Evolutionary conservation across 306 rosid genomes (phyloP), one percentile per base, ranked within the genome.

Genomic region (Cucumis melo): DNA sequence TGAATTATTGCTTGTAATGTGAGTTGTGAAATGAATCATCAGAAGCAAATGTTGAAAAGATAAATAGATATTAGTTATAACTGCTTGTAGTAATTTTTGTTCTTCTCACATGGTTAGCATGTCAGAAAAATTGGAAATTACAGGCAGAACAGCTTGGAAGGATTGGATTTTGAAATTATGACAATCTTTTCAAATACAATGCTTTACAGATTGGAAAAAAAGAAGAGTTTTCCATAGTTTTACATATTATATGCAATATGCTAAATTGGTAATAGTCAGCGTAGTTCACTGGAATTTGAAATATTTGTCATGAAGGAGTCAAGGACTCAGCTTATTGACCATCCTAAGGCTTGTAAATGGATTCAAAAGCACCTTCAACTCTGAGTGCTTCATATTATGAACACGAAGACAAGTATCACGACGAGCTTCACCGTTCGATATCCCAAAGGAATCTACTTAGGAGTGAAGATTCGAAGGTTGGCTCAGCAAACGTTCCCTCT

Each of bases 391-490:
- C 59, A 39, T 55, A 67, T 36, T 50, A 76, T 48, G 51, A 11
- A 44, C 82, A 68, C 24, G 24, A 70, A 54, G 71, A 46, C 78
- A 80, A 81, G 61, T 81, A 6, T 24, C 64, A 79, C 8, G 70
- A 64, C 38, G 65, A 59, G 46, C 84, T 78, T 77, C 75, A 77
- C 58, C 50, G 67, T 84, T 83, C 85, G 36, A 78, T 79, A 68
- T 83, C 81, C 57, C 74, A 76, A 65, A 83, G 76, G 77, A 77
- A 73, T 73, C 76, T 83, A 2, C 63, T 81, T 32, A 44, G 66
- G 0, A 75, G 77, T 68, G 81, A 78, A 73, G 78, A 38, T 78
- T 78, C 51, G 68, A 75, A 60, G 51, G 68, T 19, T 46, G 41
- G 46, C 15, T 7, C 51, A 38, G 44, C 68, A 61, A 68, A 59